Evolutionary conservation across 495 filamentous ascomycete genomes (phyloP).

Genomic region (Apodospora peruviana): DNA sequence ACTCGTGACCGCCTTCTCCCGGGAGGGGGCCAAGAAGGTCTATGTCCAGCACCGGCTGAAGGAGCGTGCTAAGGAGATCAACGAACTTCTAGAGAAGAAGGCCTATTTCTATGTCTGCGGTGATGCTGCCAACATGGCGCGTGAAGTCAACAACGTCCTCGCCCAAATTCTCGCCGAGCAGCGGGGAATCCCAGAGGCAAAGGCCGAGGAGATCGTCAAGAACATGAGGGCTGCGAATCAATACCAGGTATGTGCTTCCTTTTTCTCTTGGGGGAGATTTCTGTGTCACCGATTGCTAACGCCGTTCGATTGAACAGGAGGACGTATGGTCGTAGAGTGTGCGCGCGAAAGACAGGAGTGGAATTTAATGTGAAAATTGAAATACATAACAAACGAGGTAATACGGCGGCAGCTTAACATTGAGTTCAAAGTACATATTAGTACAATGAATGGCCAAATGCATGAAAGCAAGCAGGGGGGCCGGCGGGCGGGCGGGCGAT

Average conservation of each 20-base stretch:
- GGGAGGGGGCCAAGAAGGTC: constrained; percentile 78
- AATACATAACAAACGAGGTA: background rate
- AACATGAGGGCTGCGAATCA: constrained; percentile 86
- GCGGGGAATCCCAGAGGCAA: constrained; percentile 70
- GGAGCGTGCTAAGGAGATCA: constrained; percentile 77
- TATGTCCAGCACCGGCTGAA: constrained; percentile 93
- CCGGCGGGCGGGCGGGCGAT: too few species aligned
- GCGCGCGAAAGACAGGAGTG: background rate
- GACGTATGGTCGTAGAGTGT: constrained; percentile 76
- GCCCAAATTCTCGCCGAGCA: constrained; percentile 79
- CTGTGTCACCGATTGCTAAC: too few species aligned
- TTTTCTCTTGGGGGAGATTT: background rate
- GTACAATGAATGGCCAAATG: too few species aligned
- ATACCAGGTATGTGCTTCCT: constrained; percentile 66
- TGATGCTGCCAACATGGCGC: constrained; percentile 96
- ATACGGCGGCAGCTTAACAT: too few species aligned
- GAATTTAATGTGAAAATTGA: background rate
- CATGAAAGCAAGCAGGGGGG: background rate
- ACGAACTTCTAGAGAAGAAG: constrained; percentile 77
- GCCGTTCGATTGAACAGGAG: constrained; percentile 45
- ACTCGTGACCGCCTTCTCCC: constrained; percentile 88
- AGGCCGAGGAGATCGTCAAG: constrained; percentile 95
- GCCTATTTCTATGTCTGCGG: constrained; percentile 98
- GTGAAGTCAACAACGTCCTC: constrained; percentile 85
- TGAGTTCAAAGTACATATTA: too few species aligned